A percentile compares a stretch with the other conserved stretches of the same genome.
Evolutionary conservation across 148 eudicot species (phyloP).

Genomic region (Agrostemma githago): DNA sequence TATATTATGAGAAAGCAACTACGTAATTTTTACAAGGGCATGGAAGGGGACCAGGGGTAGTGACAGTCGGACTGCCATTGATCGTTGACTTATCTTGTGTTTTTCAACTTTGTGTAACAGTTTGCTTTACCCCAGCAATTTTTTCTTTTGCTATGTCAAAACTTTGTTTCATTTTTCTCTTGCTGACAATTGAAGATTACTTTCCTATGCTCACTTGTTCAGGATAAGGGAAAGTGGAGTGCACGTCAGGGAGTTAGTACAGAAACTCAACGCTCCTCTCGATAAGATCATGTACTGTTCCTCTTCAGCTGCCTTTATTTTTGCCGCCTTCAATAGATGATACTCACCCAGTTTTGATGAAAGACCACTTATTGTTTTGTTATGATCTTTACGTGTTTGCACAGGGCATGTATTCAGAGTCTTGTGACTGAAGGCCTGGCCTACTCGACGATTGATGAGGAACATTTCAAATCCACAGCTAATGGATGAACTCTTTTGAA

Average conservation of each 20-base stretch:
- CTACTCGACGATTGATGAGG: slow-evolving; percentile 73
- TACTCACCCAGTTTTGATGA: not conserved
- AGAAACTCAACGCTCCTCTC: slow-evolving; percentile 42
- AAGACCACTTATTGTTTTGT: not conserved
- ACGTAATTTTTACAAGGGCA: too few species aligned
- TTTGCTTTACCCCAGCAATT: not conserved
- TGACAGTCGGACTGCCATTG: too few species aligned
- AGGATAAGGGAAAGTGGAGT: slow-evolving; percentile 49
- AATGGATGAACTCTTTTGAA: slow-evolving; percentile 27
- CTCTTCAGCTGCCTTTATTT: slow-evolving; percentile 12
- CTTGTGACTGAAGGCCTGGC: slow-evolving; percentile 67
- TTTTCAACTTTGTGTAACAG: not conserved
- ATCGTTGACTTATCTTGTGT: not conserved
- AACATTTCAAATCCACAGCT: slow-evolving; percentile 62
- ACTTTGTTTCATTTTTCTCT: not conserved
- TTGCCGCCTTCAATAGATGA: not conserved
- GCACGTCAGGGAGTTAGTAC: slow-evolving; percentile 47
- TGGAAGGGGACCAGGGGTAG: too few species aligned
- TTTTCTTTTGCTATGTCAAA: not conserved
- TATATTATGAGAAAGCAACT: too few species aligned
- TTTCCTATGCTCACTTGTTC: slow-evolving; percentile 7
- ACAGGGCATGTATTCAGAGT: slow-evolving; percentile 44
- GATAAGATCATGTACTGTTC: slow-evolving; percentile 48
- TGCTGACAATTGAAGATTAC: not conserved
- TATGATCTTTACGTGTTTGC: not conserved